Evolutionary conservation across 192 early-diverging fungal species (phyloP).

Genomic region (Geranomyces variabilis): DNA sequence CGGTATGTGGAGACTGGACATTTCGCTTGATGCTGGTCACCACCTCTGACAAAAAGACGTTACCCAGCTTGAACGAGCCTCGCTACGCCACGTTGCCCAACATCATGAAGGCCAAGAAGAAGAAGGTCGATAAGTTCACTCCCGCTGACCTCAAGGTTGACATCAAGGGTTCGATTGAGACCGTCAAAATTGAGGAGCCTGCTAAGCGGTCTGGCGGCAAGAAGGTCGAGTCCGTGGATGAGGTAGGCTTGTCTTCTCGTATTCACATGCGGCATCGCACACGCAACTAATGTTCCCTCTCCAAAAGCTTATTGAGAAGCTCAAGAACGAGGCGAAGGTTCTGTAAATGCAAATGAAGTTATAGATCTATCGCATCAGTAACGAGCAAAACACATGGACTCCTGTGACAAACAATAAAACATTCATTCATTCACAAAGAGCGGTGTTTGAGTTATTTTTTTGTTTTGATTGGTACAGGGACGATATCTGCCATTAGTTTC

Average conservation of each 20-base stretch:
- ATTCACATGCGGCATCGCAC: neutral
- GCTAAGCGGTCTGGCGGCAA: slow-evolving; percentile 89
- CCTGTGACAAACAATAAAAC: too few relatives aligned
- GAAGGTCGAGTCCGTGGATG: slow-evolving; percentile 92
- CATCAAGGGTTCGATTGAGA: slow-evolving; percentile 80
- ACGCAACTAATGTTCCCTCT: neutral
- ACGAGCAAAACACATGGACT: too few relatives aligned
- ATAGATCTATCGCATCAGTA: too few relatives aligned
- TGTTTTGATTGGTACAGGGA: too few relatives aligned
- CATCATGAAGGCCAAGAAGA: slow-evolving; percentile 99
- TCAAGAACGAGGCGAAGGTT: slow-evolving; percentile 79
- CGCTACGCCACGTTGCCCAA: slow-evolving; percentile 93
- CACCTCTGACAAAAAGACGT: slow-evolving; percentile 6
- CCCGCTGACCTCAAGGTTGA: slow-evolving; percentile 84
- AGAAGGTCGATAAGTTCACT: slow-evolving; percentile 80
- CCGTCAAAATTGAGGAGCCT: slow-evolving; percentile 89
- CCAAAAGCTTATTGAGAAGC: slow-evolving; percentile 76
- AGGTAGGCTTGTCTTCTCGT: slow-evolving; percentile 39
- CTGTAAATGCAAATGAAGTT: slow-evolving; percentile 48
- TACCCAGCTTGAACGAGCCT: slow-evolving; percentile 87
- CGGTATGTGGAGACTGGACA: slow-evolving; percentile 50
- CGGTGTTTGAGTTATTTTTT: too few relatives aligned
- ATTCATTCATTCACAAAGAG: too few relatives aligned
- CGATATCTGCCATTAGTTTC: too few relatives aligned
- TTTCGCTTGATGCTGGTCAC: slow-evolving; percentile 12